phyloP scores from a whole-genome alignment of 192 early-diverging fungal genomes.

The Coemansia sp. region DNA sequence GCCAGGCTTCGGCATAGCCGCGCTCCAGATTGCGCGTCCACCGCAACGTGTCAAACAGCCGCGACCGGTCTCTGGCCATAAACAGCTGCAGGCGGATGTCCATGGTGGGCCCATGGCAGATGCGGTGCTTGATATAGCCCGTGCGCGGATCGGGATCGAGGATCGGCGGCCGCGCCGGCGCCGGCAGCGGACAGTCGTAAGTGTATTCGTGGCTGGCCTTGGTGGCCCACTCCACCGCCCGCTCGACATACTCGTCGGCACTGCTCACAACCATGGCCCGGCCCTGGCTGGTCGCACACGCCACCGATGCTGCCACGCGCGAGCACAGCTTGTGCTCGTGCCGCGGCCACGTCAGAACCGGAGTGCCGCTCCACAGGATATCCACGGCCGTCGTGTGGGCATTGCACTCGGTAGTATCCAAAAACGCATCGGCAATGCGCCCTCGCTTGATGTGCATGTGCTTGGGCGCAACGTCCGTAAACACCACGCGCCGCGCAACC shows the following conservation, averaged over 20 bases:
- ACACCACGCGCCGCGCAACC: conserved; percentile 77
- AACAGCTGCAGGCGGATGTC: conserved; percentile 70
- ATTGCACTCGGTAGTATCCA: conserved; percentile 96
- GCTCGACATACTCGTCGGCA: conserved; percentile 65
- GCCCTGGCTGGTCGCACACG: conserved; percentile 73
- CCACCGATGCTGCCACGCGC: conserved; percentile 85
- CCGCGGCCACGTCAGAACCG: conserved; percentile 84
- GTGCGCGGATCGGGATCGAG: conserved; percentile 32
- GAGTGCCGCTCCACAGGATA: conserved; percentile 92
- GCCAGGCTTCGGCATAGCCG: conserved; percentile 70
- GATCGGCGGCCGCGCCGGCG: conserved; percentile 10
- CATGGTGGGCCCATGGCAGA: conserved; percentile 55
- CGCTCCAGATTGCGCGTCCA: conserved; percentile 84
- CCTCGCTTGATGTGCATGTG: conserved; percentile 90
- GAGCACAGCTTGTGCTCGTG: conserved; percentile 89
- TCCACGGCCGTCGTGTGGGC: conserved; percentile 95
- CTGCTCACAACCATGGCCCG: conserved; percentile 63
- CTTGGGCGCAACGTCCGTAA: conserved; percentile 82
- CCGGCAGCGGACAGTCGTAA: conserved; percentile 11
- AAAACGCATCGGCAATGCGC: conserved; percentile 84
- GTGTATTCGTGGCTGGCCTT: conserved; percentile 33
- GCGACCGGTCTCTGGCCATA: conserved; percentile 71
- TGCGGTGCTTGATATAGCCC: conserved; percentile 27
- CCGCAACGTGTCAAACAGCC: conserved; percentile 82
- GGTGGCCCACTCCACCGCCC: conserved; percentile 62